phyloP scores from a whole-genome alignment of 208 protist genomes.

The Crithidia bombi region DNA sequence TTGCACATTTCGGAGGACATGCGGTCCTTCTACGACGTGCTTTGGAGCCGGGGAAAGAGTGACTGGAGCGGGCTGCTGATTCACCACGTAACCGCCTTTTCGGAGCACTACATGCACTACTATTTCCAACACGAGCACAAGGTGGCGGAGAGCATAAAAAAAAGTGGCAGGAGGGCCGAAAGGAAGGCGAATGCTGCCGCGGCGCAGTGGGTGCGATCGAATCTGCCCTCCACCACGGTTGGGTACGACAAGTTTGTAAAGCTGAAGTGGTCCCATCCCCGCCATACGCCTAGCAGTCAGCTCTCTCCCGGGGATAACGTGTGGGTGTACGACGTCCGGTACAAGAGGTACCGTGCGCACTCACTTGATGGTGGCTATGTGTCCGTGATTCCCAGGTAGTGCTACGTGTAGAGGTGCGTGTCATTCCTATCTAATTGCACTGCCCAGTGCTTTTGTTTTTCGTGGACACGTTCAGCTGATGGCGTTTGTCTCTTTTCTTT shows the following conservation, averaged over 20 bases:
- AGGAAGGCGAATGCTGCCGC: background rate
- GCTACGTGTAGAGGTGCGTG: no score
- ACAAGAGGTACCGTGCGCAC: no score
- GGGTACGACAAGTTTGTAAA: background rate
- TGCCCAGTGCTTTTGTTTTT: no score
- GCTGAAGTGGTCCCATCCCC: background rate
- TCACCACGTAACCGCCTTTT: conserved; percentile 6
- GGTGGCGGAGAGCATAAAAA: background rate
- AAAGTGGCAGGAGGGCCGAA: background rate
- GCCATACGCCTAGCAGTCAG: no score
- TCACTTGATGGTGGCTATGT: no score
- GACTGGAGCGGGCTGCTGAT: conserved; percentile 2
- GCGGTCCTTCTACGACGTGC: background rate
- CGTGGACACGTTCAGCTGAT: no score
- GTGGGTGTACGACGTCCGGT: background rate
- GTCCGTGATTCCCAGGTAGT: no score
- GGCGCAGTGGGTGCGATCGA: background rate
- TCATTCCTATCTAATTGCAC: no score
- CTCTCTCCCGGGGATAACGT: background rate
- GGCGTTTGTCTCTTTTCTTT: no score
- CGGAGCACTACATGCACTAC: conserved; percentile 20
- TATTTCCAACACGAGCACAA: conserved; percentile 19
- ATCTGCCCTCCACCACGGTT: background rate
- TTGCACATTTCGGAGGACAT: background rate
- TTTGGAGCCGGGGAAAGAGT: background rate